phyloP scores from a whole-genome alignment of 805 yeast species.

The Sporopachydermia quercuum region DNA sequence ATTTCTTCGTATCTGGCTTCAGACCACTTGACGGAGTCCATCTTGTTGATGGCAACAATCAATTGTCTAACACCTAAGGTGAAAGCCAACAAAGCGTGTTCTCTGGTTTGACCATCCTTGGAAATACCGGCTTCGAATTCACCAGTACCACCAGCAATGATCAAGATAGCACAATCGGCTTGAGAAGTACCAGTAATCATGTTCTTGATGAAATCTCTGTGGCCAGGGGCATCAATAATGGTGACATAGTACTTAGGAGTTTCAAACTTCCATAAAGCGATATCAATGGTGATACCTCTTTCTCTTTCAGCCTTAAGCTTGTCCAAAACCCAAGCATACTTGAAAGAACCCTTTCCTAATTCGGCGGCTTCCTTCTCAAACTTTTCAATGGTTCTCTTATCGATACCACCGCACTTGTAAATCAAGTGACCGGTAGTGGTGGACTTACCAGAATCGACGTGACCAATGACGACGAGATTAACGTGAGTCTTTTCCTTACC shows the following conservation, averaged over 20 bases:
- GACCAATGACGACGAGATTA: slow-evolving; percentile 99
- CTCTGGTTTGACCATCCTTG: slow-evolving; percentile 91
- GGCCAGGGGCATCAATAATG: slow-evolving; percentile 92
- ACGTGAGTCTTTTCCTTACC: slow-evolving; percentile 96
- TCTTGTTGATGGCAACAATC: slow-evolving; percentile 86
- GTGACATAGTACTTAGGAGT: slow-evolving; percentile 82
- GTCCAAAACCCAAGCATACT: slow-evolving; percentile 96
- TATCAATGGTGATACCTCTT: slow-evolving; percentile 94
- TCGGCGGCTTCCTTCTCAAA: slow-evolving; percentile 97
- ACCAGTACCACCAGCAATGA: slow-evolving; percentile 87
- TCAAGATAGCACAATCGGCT: slow-evolving; percentile 84
- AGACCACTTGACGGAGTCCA: slow-evolving; percentile 87
- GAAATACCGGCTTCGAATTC: slow-evolving; percentile 94
- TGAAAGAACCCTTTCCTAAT: slow-evolving; percentile 94
- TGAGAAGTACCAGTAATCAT: slow-evolving; percentile 93
- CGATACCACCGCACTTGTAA: slow-evolving; percentile 99
- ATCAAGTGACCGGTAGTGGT: slow-evolving; percentile 99
- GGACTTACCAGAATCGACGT: slow-evolving; percentile 99
- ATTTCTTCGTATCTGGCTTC: slow-evolving; percentile 70
- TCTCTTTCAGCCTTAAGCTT: slow-evolving; percentile 92
- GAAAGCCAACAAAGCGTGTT: slow-evolving; percentile 83
- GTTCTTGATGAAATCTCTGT: slow-evolving; percentile 92
- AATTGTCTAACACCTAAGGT: slow-evolving; percentile 80
- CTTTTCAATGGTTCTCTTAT: slow-evolving; percentile 97
- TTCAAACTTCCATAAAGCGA: slow-evolving; percentile 87